phyloP scores from a whole-genome alignment of 495 filamentous ascomycete genomes.

The Penicillium robsamsonii region DNA sequence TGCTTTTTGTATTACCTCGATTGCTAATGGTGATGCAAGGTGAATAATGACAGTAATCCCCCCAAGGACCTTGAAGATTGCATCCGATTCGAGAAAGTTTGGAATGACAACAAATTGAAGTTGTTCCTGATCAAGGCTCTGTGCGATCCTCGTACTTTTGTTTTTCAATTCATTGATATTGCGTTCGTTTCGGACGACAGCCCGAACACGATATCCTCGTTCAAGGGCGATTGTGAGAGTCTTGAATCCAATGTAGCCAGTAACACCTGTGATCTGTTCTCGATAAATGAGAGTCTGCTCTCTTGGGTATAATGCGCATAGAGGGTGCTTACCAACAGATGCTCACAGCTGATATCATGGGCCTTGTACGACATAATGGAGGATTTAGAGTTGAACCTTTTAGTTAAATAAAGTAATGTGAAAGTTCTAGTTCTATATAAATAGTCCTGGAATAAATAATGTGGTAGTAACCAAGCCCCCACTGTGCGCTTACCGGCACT shows the following conservation, averaged over 20 bases:
- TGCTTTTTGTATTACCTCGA: conserved; percentile 1
- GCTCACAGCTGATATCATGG: no score
- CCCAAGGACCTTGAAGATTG: conserved; percentile 23
- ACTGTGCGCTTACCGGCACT: not conserved
- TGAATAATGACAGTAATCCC: conserved; percentile 32
- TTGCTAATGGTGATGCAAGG: conserved; percentile 32
- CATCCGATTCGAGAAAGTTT: conserved; percentile 26
- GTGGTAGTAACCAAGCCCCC: no score
- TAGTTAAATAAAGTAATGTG: not conserved
- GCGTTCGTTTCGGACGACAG: conserved; percentile 23
- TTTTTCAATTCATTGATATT: conserved; percentile 21
- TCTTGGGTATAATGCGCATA: no score
- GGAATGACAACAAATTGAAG: conserved; percentile 16
- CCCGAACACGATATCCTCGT: conserved; percentile 27
- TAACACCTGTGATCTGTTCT: conserved; percentile 25
- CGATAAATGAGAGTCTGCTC: not conserved
- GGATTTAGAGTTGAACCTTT: no score
- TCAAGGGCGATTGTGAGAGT: conserved; percentile 26
- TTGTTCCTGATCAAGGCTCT: not conserved
- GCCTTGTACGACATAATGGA: no score
- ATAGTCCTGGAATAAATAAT: not conserved
- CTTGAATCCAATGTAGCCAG: conserved; percentile 33
- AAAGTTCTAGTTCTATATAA: not conserved
- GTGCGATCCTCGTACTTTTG: conserved; percentile 1
- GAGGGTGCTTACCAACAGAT: not conserved